These are phyloP conservation scores for Pythium biforme DNA, from an alignment of 352 stramenopile species.

Conservation along the genomic window DNA sequence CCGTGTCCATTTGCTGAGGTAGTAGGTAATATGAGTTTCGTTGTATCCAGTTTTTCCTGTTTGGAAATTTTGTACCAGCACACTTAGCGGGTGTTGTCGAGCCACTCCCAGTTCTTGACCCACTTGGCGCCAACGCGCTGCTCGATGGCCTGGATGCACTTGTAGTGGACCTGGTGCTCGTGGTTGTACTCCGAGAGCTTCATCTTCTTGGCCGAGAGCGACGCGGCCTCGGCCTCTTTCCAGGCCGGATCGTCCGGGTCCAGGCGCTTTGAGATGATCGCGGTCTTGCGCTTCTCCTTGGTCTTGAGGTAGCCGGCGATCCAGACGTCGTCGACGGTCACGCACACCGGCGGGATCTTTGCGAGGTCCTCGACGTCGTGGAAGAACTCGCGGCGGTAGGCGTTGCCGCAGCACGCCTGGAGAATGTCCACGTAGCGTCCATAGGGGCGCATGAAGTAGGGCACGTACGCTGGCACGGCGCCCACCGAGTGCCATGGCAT, in stretches of 20 bases:
- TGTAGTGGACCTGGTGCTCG: conserved; percentile 78
- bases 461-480: conserved; percentile 76
- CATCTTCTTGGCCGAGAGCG: conserved; percentile 45
- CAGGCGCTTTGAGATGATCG: conserved; percentile 77
- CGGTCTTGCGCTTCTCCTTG: conserved; percentile 53
- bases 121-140: conserved; percentile 54
- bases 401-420: conserved; percentile 56
- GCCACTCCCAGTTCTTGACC: conserved; percentile 65
- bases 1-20: conserved; percentile 19
- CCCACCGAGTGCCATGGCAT: conserved; percentile 66
- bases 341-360: conserved; percentile 61
- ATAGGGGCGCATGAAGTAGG: conserved; percentile 74
- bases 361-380: conserved; percentile 62
- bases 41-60: not conserved
- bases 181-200: conserved; percentile 83
- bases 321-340: conserved; percentile 84
- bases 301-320: conserved; percentile 77
- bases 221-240: conserved; percentile 59
- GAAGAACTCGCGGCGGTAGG: conserved; percentile 79
- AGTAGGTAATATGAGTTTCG: conserved; percentile 9
- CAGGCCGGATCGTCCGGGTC: conserved; percentile 63
- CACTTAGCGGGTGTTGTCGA: not conserved
- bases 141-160: conserved; percentile 78
- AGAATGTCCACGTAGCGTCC: conserved; percentile 76
- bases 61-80: not conserved